Base-by-base conservation (phyloP, 2,329 filamentous ascomycete species). In the Neoscytalidium dimidiatum region DNA sequence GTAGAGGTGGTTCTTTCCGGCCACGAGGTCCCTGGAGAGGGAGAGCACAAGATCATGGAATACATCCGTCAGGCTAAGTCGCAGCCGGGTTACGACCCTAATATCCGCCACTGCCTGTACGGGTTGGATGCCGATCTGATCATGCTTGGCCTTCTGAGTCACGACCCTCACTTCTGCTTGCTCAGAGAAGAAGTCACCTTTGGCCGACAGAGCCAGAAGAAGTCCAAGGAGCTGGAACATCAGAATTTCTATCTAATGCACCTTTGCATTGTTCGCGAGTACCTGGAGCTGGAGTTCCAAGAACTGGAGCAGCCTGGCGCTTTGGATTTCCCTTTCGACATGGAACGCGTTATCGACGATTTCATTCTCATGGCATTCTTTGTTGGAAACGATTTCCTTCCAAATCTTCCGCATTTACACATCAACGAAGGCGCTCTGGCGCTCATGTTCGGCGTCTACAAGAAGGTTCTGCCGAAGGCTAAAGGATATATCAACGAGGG, bases 361-460 rank as follows among this genome's bases (percentile, higher is more conserved):
- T 99, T 99, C 79, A 98, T 99, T 75, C 86, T 99, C 67, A 97
- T 99, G 93, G 94, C 94, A 53, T 99, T 99, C 82, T 99, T 99
- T 78, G 92, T 99, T 72, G 95, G 95, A 75, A 99, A 99, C 79
- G 95, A 99, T 85, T 99, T 99, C 81, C 85, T 99, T 77, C 95
- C 95, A 3, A 97, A 99, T 79, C 84, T 99, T 66, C 96, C 96
- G 4, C 92, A 96, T 74, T 81, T 99, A 69, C 95, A 99, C 79
- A 99, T 99, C 79, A 99, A 99, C 78, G 96, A 99, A 79, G 96
- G 95, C 69, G 95, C 96, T 23, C 82, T 99, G 78, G 92, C 94
- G 26, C 90, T 95, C 74, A 99, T 99, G 95, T 99, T 99, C 78
- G 90, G 91, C 74, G 88, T 97, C 66, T 99, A 99, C 84, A 98